phyloP scores from a whole-genome alignment of 495 filamentous ascomycete genomes.

The Rhizodiscina lignyota region DNA sequence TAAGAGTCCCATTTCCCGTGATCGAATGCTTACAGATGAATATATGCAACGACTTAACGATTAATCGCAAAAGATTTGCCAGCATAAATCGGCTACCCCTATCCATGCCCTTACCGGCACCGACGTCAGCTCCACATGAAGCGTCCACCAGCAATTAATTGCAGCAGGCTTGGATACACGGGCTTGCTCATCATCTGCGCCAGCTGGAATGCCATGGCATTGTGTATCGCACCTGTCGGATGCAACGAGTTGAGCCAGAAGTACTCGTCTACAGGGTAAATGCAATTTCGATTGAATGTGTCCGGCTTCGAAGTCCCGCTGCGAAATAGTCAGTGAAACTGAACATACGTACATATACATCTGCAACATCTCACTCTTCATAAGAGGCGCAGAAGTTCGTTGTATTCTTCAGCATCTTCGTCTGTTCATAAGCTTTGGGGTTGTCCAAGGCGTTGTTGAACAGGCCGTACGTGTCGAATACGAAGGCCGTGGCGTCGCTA shows the following conservation, averaged over 20 bases:
- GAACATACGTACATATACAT: no score
- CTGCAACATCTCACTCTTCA: slow-evolving; percentile 28
- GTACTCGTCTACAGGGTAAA: slow-evolving; percentile 37
- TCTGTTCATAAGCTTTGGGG: slow-evolving; percentile 15
- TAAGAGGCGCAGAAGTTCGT: slow-evolving; percentile 37
- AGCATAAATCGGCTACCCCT: no score
- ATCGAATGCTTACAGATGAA: no score
- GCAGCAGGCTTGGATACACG: no score
- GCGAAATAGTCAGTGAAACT: slow-evolving; percentile 6
- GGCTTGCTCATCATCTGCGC: no score
- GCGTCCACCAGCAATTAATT: no score
- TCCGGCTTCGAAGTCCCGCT: slow-evolving; percentile 34
- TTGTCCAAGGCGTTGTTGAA: slow-evolving; percentile 16
- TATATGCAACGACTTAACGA: no score
- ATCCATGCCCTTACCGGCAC: no score
- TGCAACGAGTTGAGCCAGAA: slow-evolving; percentile 48
- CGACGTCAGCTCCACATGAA: no score
- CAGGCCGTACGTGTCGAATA: slow-evolving; percentile 16
- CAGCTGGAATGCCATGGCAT: slow-evolving; percentile 26
- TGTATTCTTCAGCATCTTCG: slow-evolving; percentile 30
- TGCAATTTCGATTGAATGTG: slow-evolving; percentile 30
- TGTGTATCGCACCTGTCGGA: slow-evolving; percentile 42
- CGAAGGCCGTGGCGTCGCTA: slow-evolving; percentile 12
- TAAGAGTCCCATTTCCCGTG: no score
- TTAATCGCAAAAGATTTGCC: no score